Base-by-base conservation (phyloP, 495 filamentous ascomycete genomes). In the Trichoderma erinaceum region DNA sequence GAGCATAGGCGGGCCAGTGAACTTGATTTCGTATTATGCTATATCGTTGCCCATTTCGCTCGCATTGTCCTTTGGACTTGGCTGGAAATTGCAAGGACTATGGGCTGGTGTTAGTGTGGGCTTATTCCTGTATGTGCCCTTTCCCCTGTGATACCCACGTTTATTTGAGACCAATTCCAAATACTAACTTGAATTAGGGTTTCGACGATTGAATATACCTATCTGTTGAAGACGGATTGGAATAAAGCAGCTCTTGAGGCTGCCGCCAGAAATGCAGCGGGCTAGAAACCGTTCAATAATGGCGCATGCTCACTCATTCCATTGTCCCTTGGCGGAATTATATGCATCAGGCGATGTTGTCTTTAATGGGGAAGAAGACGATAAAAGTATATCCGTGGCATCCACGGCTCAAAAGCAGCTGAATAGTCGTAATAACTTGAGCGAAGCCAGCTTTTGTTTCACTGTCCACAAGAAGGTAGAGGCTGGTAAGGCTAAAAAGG, bases 21-120 rank as follows among this genome's bases (percentile, higher is more conserved):
- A 88, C 68, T 71, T 93, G 0, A 84, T 91, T 70, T 86, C 85
- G 43, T 93, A 92, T 76, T 93, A 93, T 78, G 83, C 77, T 15
- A 79, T 93, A 67, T 90, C 87, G 1, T 85, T 93, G 79, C 90
- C 90, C 0, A 82, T 93, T 63, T 89, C 86, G 66, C 85, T 91
- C 72, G 84, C 84, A 2, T 83, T 85, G 0, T 85, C 82, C 0
- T 92, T 92, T 76, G 84, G 82, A 0, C 73, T 90, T n/a, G 73
- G 76, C 43, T 91, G 87, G 88, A 83, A 84, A 16, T 75, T 92
- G 48, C 76, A 84, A 68, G 88, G 90, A 13, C 77, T 93, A 41
- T 92, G 90, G 90, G 79, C 80, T 27, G 88, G 88, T 56, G 84
- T 90, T 35, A 85, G 86, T 2, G 73, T 88, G 68, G 87, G 85